Base-by-base conservation (phyloP, 495 filamentous ascomycete genomes). In the Elasticomyces elasticus region DNA sequence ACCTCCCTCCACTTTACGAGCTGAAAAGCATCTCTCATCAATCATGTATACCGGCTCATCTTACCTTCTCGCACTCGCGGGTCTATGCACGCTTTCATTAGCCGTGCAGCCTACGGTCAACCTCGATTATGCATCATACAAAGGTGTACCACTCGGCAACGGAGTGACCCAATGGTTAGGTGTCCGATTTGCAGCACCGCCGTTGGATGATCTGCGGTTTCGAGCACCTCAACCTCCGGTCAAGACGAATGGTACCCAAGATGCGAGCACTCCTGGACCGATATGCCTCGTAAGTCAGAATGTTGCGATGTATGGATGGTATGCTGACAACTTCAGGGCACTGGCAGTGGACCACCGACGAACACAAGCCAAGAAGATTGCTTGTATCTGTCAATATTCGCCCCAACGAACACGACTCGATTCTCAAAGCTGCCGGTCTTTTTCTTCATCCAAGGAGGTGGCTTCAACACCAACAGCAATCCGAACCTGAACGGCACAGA, bases 371-470 rank as follows among this genome's bases (percentile, higher is more conserved):
- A 28, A 12, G 86, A 91, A 63, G 85, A 91, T 58, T 89, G 86
- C 64, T 76, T 91, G 1, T 87, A 83, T 55, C 71, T 81, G 11
- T 82, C 89, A 58, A 75, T 91, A n/a, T 88, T 79, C 68, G 77
- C 83, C 4, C 85, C 86, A 1, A 65, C 75, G 0, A 72, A 74
- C 26, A 75, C 76, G 0, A 79, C 71, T 1, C 43, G 50, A 0
- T 46, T 54, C 3, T 75, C 70, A 0, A 77, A 72, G 20, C 66
- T 85, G 1, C 85, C 84, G 0, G 83, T 89, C 1, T 88, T 75
- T 69, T 74, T 88, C 44, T 88, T 78, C 58, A 83, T 90, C 47
- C 82, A 85, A 60, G 85, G 85, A n/a, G 85, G 86, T 15, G 85
- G 85, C 17, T 89, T 86, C 64, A 80, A 78, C 11, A 48, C 56